Percentiles rank a stretch among this genome's conserved stretches.
phyloP scores from a whole-genome alignment of 441 rosid genomes.

The Corymbia citriodora region DNA sequence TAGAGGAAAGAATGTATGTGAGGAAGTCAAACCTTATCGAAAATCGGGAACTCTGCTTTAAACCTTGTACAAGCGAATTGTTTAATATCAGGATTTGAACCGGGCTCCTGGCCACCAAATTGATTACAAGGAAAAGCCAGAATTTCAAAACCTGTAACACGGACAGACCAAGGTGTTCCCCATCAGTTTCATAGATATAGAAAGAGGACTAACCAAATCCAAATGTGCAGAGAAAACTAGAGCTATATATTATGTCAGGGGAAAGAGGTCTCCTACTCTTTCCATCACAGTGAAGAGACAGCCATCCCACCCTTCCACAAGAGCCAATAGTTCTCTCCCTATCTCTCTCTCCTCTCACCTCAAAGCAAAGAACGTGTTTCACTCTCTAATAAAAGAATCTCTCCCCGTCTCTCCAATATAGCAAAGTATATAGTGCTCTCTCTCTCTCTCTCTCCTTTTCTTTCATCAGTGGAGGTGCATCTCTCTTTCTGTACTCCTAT shows the following conservation, averaged over 20 bases:
- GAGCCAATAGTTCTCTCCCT: not conserved
- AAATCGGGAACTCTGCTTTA: slow-evolving; percentile 77
- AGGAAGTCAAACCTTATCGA: slow-evolving; percentile 48
- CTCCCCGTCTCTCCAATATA: not conserved
- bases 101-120: slow-evolving; percentile 73
- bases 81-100: slow-evolving; percentile 61
- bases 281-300: not conserved
- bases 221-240: not conserved
- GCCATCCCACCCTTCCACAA: not conserved
- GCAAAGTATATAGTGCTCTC: not conserved
- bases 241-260: not conserved
- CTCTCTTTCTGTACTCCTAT: not conserved
- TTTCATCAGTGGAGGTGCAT: not conserved
- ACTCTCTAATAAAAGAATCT: not conserved
- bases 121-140: slow-evolving; percentile 82
- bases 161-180: not conserved
- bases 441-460: not conserved
- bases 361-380: not conserved
- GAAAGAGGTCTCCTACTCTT: not conserved
- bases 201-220: not conserved
- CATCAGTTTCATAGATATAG: not conserved
- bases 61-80: slow-evolving; percentile 64
- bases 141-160: slow-evolving; percentile 51
- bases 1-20: not conserved
- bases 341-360: not conserved